Evolutionary conservation across 768 basidiomycete species (phyloP).

Genomic region (Leccinum variicolor): DNA sequence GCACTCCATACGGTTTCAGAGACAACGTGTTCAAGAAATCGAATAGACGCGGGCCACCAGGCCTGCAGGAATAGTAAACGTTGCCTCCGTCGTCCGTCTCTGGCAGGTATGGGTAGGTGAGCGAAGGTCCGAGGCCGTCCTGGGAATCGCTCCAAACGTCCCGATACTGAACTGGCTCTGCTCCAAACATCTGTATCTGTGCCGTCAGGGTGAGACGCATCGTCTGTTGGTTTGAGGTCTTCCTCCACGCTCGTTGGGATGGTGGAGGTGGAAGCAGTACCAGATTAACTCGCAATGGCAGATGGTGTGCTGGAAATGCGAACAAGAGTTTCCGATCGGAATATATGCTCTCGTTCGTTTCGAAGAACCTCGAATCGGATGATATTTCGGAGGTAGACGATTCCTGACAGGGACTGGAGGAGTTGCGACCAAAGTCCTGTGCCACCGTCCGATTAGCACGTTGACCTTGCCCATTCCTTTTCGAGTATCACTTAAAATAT

Average conservation of each 20-base stretch:
- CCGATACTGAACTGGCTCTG: slow-evolving; percentile 5
- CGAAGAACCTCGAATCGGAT: not conserved
- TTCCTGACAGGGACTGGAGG: slow-evolving; percentile 3
- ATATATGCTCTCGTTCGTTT: not conserved
- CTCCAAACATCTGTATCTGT: not conserved
- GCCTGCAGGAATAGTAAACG: slow-evolving; percentile 59
- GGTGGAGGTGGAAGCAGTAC: slow-evolving; percentile 2
- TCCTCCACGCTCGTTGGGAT: slow-evolving; percentile 13
- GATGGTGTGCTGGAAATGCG: slow-evolving; percentile 15
- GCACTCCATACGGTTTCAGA: slow-evolving; percentile 58
- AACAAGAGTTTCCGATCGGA: slow-evolving; percentile 2
- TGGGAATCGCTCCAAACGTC: slow-evolving; percentile 29
- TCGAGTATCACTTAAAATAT: slow-evolving; percentile 9
- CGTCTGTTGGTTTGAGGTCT: slow-evolving; percentile 22
- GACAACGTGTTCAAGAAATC: slow-evolving; percentile 62
- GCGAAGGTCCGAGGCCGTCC: slow-evolving; percentile 51
- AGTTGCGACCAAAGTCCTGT: slow-evolving; percentile 1
- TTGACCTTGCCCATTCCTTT: not conserved
- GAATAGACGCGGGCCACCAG: slow-evolving; percentile 60
- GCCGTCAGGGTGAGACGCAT: not conserved
- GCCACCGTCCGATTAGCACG: not conserved
- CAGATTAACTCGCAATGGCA: slow-evolving; percentile 4
- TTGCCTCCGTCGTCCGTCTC: slow-evolving; percentile 45
- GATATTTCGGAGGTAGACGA: slow-evolving; percentile 4
- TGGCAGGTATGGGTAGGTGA: slow-evolving; percentile 47